These are phyloP conservation scores for Quercus berberidifolia DNA, from an alignment of 306 rosid genomes.

Conservation along the genomic window DNA sequence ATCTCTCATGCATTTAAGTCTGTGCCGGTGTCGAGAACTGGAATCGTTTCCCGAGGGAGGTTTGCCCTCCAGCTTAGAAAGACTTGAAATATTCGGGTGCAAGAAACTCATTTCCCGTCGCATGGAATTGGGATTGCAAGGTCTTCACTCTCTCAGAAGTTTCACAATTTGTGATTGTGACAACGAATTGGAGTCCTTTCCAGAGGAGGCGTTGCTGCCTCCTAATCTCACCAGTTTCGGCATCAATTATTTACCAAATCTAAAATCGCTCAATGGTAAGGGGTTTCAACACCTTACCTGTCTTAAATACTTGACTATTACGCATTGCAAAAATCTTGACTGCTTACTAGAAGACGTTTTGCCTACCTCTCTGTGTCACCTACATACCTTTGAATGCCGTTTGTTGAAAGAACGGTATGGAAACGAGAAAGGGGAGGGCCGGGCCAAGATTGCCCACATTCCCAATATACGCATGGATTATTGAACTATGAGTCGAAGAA, in stretches of 20 bases:
- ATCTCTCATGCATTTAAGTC: fast-evolving
- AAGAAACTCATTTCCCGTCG: no score
- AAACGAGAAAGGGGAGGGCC: background rate
- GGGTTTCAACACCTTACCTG: conserved; percentile 26
- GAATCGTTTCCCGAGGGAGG: no score
- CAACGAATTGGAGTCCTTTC: background rate
- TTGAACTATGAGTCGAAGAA: no score
- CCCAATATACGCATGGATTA: fast-evolving
- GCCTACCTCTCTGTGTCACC: background rate
- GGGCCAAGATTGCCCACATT: background rate
- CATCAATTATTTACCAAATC: fast-evolving
- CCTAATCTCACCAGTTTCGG: fast-evolving
- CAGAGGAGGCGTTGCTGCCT: background rate
- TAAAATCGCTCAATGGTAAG: background rate
- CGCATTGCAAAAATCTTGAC: conserved; percentile 11
- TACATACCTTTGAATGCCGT: fast-evolving
- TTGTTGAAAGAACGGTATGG: background rate
- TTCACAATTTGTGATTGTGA: fast-evolving
- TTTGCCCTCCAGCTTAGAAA: no score
- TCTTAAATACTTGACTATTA: background rate
- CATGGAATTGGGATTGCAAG: no score
- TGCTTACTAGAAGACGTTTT: conserved; percentile 12
- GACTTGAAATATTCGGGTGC: fast-evolving
- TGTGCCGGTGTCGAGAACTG: fast-evolving
- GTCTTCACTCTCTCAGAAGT: no score